Base-by-base conservation (phyloP, 345 rosid genomes). In the Arabis hirsuta region DNA sequence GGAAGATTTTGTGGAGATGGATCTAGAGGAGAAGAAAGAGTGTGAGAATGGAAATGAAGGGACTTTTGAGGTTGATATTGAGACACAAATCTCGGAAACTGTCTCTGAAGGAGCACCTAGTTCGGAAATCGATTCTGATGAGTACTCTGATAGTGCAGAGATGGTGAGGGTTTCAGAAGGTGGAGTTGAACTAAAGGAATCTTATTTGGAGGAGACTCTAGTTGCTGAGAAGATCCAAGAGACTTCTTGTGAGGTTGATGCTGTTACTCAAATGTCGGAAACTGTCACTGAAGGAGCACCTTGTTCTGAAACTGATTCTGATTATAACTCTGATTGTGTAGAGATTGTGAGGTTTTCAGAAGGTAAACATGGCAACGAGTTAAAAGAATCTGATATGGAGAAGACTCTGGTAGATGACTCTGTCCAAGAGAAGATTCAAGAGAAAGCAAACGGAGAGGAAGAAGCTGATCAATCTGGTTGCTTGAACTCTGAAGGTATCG, bases 1-100 rank as follows among this genome's bases (percentile, higher is more conserved):
- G 73, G 68, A 54, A 12, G 77, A 82, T 67, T 78, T 76, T 27
- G 64, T 89, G 48, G 85, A 83, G 65, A 76, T 84, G 45, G 80
- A 75, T 76, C 80, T 79, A 20, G 79, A 73, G 50, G 77, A 48
- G 71, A 77, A 65, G 44, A 75, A 65, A 60, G 72, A 67, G 61
- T 67, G 12, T 39, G 62, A 42, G 53, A 9, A 55, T 46, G 81
- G 39, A 56, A 48, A 51, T 5, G 72, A 55, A 60, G 65, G 12
- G 46, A 44, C 68, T 38, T 47, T 16, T 55, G 73, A 69, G 38
- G 44, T 39, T 55, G 72, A 66, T 22, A 54, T 14, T 43, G 82
- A 73, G 12, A 50, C 65, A 5, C 86, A 76, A 57, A 72, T 55
- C 65, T 75, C 76, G 0, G 87, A 78, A 70, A 62, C 59, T 62